Percentiles rank a stretch among this genome's conserved stretches.
Evolutionary conservation across 2,329 filamentous ascomycete genomes (phyloP).

Genomic region (Ilyonectria robusta): DNA sequence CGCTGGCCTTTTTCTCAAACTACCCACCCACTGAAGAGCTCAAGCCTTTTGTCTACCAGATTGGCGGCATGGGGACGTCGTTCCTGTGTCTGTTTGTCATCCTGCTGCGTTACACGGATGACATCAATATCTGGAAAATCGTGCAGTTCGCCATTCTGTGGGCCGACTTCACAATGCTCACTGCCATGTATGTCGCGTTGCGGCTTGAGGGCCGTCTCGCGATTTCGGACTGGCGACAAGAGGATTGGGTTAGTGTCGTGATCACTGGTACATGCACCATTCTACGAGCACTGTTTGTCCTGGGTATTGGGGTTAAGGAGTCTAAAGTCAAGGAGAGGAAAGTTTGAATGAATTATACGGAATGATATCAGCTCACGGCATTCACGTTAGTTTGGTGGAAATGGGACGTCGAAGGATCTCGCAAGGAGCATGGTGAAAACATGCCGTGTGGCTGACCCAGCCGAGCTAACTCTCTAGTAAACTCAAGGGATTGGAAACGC

Average conservation of each 20-base stretch:
- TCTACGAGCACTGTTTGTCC: constrained; percentile 34
- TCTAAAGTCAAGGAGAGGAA: neutral
- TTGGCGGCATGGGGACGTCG: constrained; percentile 42
- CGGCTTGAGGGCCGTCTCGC: constrained; percentile 27
- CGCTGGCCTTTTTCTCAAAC: constrained; percentile 29
- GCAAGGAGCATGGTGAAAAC: no score
- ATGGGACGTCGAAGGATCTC: no score
- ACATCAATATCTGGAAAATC: constrained; percentile 41
- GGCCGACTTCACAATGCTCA: constrained; percentile 42
- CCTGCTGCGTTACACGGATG: constrained; percentile 40
- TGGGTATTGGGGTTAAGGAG: constrained; percentile 35
- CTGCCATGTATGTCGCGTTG: constrained; percentile 33
- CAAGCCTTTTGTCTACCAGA: constrained; percentile 41
- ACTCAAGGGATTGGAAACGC: neutral
- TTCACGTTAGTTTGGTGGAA: no score
- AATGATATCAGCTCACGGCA: no score
- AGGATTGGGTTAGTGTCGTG: constrained; percentile 34
- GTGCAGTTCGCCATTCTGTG: constrained; percentile 36
- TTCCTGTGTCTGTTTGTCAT: constrained; percentile 27
- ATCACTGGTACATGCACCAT: constrained; percentile 31
- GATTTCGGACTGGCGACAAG: constrained; percentile 28
- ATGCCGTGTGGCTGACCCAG: neutral
- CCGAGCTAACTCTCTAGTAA: neutral
- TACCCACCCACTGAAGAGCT: constrained; percentile 28
- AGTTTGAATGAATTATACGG: no score